Base-by-base conservation (phyloP, 805 yeast genomes). In the Monosporozyma servazzii region DNA sequence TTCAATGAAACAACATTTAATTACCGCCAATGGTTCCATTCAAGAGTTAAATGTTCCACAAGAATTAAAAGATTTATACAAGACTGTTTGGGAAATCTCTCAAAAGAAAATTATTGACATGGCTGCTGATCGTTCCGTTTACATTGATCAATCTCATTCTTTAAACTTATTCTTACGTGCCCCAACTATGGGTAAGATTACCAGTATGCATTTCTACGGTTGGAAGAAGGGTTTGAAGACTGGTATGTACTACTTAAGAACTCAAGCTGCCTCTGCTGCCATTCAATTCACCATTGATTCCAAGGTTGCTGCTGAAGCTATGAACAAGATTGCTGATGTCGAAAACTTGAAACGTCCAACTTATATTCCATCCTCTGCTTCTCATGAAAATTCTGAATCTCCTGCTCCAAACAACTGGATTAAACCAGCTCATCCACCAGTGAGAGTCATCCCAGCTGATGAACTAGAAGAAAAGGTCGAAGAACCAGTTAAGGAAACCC, bases 181-280 rank as follows among this genome's bases (percentile, higher is more conserved):
- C 51, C 96, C 96, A 51, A 88, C 97, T 0, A 86, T 88, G 89
- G 95, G 96, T 62, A 91, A 91, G 69, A 78, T 90, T 63, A 90
- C 97, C 10, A 80, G 90, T 58, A 90, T 91, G 96, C 98, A 90
- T 68, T 90, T 90, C 75, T 88, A 90, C 67, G 96, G 96, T 41
- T 90, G 98, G 98, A 86, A 85, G 74, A 87, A 85, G 73, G 98
- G 98, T 51, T 77, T 90, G 61, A 90, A 90, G 77, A 90, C 98
- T 8, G 98, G 98, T 59, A 89, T 90, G 91, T 90, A 90, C 75
- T 90, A 90, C 69, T 75, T 90, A 69, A 82, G 97, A 70, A 89
- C 98, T 3, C 95, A 88, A 75, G 96, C 98, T 53, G 98, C 98
- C 27, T 80, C 96, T 36, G 86, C 95, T 48, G 96, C 98, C 47